A percentile compares a stretch with the other conserved stretches of the same genome.
Conservation (phyloP, 805 yeast species). For the Hanseniaspora lachancei region DNA sequence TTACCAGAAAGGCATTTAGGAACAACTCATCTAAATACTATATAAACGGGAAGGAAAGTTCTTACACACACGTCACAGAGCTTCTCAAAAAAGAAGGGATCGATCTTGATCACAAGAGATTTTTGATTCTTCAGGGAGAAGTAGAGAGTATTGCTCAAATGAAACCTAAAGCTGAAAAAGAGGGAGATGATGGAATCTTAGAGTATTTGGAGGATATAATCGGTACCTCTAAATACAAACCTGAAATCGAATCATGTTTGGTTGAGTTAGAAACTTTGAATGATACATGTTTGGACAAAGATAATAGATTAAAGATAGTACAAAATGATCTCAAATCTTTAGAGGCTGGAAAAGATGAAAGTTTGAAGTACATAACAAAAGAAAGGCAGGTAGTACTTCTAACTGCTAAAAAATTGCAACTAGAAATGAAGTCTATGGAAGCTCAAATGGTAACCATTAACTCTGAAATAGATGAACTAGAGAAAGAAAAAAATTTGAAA, state of each 20-base stretch:
- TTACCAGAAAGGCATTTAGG: constrained; percentile 66
- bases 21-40: constrained; percentile 69
- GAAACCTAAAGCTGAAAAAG: constrained; percentile 93
- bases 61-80: constrained; percentile 64
- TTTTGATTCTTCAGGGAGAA: constrained; percentile 91
- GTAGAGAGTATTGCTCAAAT: constrained; percentile 97
- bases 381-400: constrained; percentile 50
- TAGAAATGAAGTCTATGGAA: constrained; percentile 31
- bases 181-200: constrained; percentile 80
- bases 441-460: constrained; percentile 29
- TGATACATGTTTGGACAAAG: constrained; percentile 69
- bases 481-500: constrained; percentile 22
- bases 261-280: constrained; percentile 58
- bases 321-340: constrained; percentile 56
- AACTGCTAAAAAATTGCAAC: constrained; percentile 36
- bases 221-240: constrained; percentile 80
- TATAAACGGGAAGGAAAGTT: constrained; percentile 56
- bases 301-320: constrained; percentile 64
- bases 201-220: constrained; percentile 95
- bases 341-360: constrained; percentile 53
- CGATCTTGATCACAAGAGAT: constrained; percentile 88
- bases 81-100: constrained; percentile 70
- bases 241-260: constrained; percentile 52
- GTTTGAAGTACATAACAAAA: constrained; percentile 47
- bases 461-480: constrained; percentile 32